Percentiles rank a stretch among this genome's conserved stretches.
Evolutionary conservation across 1,139 yeast species (phyloP).

Genomic region (Magnusiomyces suaveolens): DNA sequence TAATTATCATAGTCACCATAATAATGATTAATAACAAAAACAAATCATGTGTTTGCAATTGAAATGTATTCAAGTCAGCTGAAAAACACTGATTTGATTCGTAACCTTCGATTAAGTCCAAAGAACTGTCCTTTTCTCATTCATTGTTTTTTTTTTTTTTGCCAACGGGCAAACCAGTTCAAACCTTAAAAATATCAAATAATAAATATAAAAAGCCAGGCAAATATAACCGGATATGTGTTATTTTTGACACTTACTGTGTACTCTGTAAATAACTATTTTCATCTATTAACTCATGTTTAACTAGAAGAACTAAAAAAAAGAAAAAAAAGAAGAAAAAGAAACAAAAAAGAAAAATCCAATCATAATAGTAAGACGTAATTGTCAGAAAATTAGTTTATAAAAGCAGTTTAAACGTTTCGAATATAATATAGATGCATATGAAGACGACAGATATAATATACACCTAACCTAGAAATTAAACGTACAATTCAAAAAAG

Average conservation of each 20-base stretch:
- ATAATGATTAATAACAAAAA: background rate
- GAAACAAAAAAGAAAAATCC: background rate
- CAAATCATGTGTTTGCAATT: background rate
- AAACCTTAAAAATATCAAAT: background rate
- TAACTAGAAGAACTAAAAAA: too few species aligned
- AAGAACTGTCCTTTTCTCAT: background rate
- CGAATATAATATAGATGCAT: too few species aligned
- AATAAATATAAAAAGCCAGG: background rate
- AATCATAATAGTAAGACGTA: too few species aligned
- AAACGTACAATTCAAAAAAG: too few species aligned
- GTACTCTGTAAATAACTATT: background rate
- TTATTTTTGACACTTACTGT: background rate
- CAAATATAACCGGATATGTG: background rate
- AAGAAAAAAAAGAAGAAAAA: too few species aligned
- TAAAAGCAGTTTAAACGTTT: background rate
- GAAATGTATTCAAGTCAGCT: background rate
- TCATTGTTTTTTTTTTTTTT: too few species aligned
- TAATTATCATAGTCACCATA: too few species aligned
- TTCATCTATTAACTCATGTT: background rate
- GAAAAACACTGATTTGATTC: background rate
- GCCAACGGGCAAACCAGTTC: background rate
- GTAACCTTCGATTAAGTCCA: too few species aligned
- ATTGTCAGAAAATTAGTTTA: background rate
- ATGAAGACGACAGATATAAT: background rate
- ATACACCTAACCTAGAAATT: background rate